These are phyloP conservation scores for Plectosphaerella sp. DNA, from an alignment of 2,329 filamentous ascomycete genomes.

Conservation along the genomic window DNA sequence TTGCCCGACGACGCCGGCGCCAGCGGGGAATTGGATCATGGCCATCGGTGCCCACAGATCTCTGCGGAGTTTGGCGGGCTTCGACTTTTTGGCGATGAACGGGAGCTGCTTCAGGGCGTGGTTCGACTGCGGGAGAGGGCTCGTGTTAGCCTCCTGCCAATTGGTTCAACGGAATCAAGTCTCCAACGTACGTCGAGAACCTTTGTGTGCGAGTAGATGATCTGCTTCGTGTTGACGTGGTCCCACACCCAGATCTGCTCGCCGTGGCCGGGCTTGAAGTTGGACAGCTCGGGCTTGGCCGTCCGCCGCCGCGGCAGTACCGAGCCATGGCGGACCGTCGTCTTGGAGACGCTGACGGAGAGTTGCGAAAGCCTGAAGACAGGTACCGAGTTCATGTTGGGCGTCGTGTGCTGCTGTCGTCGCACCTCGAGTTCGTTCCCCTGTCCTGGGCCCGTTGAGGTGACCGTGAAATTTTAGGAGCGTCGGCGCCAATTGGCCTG, in stretches of 20 bases:
- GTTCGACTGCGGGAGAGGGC: conserved; percentile 25
- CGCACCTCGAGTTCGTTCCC: conserved; percentile 8
- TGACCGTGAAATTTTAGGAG: conserved; percentile 12
- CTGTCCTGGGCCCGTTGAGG: neutral
- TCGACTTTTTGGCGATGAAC: conserved; percentile 65
- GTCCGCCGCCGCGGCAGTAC: conserved; percentile 14
- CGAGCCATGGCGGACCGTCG: conserved; percentile 35
- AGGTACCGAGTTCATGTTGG: conserved; percentile 31
- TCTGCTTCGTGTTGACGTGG: conserved; percentile 44
- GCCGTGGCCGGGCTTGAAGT: conserved; percentile 38
- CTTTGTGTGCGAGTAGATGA: conserved; percentile 47
- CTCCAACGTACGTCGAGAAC: conserved; percentile 36
- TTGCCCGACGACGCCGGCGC: conserved; percentile 48
- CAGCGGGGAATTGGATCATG: conserved; percentile 51
- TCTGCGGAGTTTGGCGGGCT: conserved; percentile 58
- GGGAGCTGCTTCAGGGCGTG: conserved; percentile 53
- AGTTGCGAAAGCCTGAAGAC: conserved; percentile 34
- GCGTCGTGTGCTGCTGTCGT: conserved; percentile 11
- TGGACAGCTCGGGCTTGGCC: conserved; percentile 15
- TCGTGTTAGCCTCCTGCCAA: neutral
- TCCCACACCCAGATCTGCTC: conserved; percentile 54
- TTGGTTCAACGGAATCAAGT: neutral
- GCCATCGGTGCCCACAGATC: conserved; percentile 64
- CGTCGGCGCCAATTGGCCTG: conserved; percentile 3
- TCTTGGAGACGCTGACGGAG: conserved; percentile 30